Evolutionary conservation across 2,329 filamentous ascomycete species (phyloP).

Genomic region (Phyllosticta ampelicida): DNA sequence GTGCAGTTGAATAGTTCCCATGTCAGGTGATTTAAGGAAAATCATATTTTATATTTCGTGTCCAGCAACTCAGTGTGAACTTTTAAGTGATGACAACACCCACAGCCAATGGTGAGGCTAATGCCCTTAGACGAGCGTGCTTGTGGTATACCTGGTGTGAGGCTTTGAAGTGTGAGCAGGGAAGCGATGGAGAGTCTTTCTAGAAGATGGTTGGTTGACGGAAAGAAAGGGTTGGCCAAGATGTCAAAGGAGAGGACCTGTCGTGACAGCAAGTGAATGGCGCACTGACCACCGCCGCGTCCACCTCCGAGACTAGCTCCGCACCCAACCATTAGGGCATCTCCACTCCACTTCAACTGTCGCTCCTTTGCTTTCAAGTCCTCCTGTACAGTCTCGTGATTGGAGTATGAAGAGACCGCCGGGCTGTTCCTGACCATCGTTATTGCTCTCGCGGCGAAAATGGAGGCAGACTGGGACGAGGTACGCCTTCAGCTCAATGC

Average conservation of each 20-base stretch:
- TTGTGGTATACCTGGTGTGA: too few relatives aligned
- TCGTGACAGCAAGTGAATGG: not conserved
- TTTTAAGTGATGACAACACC: too few relatives aligned
- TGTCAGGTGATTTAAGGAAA: not conserved
- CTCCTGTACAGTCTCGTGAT: not conserved
- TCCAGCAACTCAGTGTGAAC: too few relatives aligned
- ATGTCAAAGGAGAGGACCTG: too few relatives aligned
- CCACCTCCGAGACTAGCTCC: conserved; percentile 3
- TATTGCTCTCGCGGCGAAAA: conserved; percentile 17
- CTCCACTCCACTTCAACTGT: not conserved
- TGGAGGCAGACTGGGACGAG: conserved; percentile 45
- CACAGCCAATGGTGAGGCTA: too few relatives aligned
- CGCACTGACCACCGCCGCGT: not conserved
- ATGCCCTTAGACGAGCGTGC: too few relatives aligned
- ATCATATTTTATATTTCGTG: not conserved
- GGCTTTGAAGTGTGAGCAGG: too few relatives aligned
- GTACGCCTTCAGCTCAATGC: conserved; percentile 19
- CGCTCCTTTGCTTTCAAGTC: not conserved
- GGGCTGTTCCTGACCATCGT: not conserved
- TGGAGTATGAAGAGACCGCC: conserved; percentile 8
- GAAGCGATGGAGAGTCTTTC: too few relatives aligned
- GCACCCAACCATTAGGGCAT: not conserved
- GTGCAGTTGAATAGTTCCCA: not conserved
- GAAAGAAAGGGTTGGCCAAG: too few relatives aligned
- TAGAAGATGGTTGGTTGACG: too few relatives aligned